Conservation (phyloP, 169 alveolate genomes). For the Cryptosporidium tyzzeri region DNA sequence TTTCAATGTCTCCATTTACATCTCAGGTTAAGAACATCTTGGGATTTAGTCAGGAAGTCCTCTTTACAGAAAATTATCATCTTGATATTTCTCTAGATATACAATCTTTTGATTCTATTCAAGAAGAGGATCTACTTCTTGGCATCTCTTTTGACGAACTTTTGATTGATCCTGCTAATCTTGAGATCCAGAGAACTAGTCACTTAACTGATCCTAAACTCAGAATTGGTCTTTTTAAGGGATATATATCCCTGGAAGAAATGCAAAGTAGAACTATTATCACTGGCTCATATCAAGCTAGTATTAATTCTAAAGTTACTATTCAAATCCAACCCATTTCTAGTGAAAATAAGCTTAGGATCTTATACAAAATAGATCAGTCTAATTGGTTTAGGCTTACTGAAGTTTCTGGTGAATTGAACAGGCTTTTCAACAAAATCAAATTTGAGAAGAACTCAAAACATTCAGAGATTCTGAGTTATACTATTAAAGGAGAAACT, state of each 20-base stretch:
- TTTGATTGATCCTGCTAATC: constrained; percentile 7
- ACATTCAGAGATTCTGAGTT: neutral
- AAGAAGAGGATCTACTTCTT: constrained; percentile 20
- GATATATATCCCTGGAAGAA: constrained; percentile 36
- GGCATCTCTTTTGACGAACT: constrained; percentile 27
- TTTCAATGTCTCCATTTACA: neutral
- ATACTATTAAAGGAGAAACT: neutral
- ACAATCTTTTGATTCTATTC: neutral
- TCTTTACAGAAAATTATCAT: constrained; percentile 18
- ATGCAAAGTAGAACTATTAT: constrained; percentile 15
- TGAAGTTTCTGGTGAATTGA: neutral
- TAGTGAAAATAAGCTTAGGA: neutral
- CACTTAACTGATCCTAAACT: constrained; percentile 3
- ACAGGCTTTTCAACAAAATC: constrained; percentile 27
- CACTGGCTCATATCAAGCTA: constrained; percentile 6
- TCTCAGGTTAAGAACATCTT: neutral
- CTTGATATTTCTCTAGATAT: neutral
- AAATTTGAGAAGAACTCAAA: neutral
- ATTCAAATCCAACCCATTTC: constrained; percentile 3
- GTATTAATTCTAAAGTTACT: neutral
- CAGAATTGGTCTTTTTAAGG: constrained; percentile 31
- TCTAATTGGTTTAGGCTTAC: constrained; percentile 5
- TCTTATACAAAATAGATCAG: constrained; percentile 4
- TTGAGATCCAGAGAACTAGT: constrained; percentile 14
- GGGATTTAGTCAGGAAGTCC: constrained; percentile 15